These are phyloP conservation scores for Nicotiana benthamiana DNA, from an alignment of 257 asterid species.

Conservation along the genomic window DNA sequence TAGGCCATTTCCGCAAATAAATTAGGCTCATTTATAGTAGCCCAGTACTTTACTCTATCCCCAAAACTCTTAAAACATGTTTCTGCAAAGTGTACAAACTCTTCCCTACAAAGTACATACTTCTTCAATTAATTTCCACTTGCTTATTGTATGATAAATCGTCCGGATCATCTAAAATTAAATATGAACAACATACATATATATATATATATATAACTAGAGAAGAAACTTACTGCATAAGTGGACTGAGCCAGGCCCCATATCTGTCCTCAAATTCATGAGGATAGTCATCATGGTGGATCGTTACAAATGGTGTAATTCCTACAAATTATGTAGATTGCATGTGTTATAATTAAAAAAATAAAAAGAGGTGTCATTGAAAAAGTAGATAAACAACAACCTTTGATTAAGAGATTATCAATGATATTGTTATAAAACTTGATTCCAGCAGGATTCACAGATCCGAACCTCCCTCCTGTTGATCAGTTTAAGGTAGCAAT, in stretches of 20 bases:
- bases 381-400: not conserved
- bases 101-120: slow-evolving; percentile 37
- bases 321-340: slow-evolving; percentile 8
- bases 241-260: slow-evolving; percentile 30
- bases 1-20: slow-evolving; percentile 33
- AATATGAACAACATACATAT: no score
- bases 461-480: slow-evolving; percentile 54
- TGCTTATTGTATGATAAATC: no score
- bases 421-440: slow-evolving; percentile 46
- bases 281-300: slow-evolving; percentile 25
- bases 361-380: not conserved
- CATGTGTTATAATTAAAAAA: no score
- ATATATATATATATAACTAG: not conserved
- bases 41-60: slow-evolving; percentile 65
- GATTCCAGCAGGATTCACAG: slow-evolving; percentile 41
- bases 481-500: not conserved
- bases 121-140: no score
- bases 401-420: slow-evolving; percentile 4
- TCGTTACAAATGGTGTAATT: slow-evolving; percentile 30
- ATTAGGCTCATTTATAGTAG: slow-evolving; percentile 61
- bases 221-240: slow-evolving; percentile 11
- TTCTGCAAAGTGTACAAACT: slow-evolving; percentile 49
- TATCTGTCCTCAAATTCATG: slow-evolving; percentile 21
- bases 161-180: no score
- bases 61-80: slow-evolving; percentile 50